Base-by-base conservation (phyloP, 148 eudicot genomes). In the Rhododendron griersonianum region DNA sequence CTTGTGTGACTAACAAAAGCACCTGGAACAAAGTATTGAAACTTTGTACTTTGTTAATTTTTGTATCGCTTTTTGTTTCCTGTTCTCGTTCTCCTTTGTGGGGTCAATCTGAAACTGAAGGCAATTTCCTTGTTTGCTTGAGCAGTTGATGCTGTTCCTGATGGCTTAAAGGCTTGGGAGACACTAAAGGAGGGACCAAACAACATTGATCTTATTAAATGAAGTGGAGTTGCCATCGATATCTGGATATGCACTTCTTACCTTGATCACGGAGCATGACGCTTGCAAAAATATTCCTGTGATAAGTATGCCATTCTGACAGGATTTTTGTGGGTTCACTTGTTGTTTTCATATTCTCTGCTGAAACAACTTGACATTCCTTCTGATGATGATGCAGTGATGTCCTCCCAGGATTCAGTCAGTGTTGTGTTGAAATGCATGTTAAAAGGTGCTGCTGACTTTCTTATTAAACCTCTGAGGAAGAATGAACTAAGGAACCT, bases 111-210 rank as follows among this genome's bases (percentile, higher is more conserved):
- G 45, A 15, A 45, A 84, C 63, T 80, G 77, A 44, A 48, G 55
- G 10, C 13, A 41, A 19, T 39, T 61, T 51, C 41, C 25, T 8
- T 53, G 74, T 44, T 57, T 88, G 48, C 83, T 80, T 87, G 71
- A 69, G 86, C 93, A 95, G 98, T 95, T 91, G 94, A 94, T 84
- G 90, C 97, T 85, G 95, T 92, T 89, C 79, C 93, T 61, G 96
- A 95, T 90, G 98, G 98, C 83, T 85, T 94, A 76, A 94, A 94
- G 88, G 98, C 98, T 33, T 95, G 98, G 98, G 96, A 95, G 87
- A 87, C 90, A 55, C 85, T 95, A 78, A 94, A 93, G 83, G 93
- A 89, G 71, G 90, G 91, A 87, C 87, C 97, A 10, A 87, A 88
- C 33, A 86, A 80, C 89, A 88, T 95, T 51, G 98, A 95, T 85